Percentiles rank a stretch among this genome's conserved stretches.
Evolutionary conservation across 2,329 filamentous ascomycete genomes (phyloP).

Genomic region (Paracorniculantispora psalliotae): DNA sequence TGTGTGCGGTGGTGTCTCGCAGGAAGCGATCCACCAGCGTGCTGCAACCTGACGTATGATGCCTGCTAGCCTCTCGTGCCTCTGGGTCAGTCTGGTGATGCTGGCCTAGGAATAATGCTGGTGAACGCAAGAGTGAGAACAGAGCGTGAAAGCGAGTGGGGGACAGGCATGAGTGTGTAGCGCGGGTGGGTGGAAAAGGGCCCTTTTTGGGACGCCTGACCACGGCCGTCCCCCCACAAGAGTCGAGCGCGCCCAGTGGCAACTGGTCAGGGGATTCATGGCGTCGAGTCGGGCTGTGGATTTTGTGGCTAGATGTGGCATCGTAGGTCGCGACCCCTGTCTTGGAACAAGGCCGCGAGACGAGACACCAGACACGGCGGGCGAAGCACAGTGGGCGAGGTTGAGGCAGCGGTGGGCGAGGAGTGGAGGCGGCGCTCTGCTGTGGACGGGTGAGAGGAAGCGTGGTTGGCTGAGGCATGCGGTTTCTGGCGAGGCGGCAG

Average conservation of each 20-base stretch:
- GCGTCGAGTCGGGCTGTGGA: not conserved
- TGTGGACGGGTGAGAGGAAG: not conserved
- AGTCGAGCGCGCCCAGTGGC: no score
- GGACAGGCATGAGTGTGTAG: no score
- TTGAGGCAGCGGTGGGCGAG: not conserved
- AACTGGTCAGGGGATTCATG: not conserved
- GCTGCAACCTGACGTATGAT: not conserved
- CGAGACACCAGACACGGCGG: not conserved
- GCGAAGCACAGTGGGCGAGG: not conserved
- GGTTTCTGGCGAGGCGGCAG: not conserved
- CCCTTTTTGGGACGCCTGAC: no score
- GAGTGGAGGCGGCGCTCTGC: not conserved
- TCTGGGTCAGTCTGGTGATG: no score
- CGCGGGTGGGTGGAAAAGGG: no score
- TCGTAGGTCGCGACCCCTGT: not conserved
- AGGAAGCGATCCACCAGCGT: not conserved
- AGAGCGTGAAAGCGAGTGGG: no score
- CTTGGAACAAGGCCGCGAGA: not conserved
- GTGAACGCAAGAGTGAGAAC: no score
- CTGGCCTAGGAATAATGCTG: no score
- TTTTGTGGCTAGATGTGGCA: not conserved
- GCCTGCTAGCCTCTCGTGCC: not conserved
- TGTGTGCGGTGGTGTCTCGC: not conserved
- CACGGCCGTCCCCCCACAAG: no score
- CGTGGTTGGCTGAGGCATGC: not conserved